phyloP scores from a whole-genome alignment of 345 rosid species.

The Rhizophora mangle region DNA sequence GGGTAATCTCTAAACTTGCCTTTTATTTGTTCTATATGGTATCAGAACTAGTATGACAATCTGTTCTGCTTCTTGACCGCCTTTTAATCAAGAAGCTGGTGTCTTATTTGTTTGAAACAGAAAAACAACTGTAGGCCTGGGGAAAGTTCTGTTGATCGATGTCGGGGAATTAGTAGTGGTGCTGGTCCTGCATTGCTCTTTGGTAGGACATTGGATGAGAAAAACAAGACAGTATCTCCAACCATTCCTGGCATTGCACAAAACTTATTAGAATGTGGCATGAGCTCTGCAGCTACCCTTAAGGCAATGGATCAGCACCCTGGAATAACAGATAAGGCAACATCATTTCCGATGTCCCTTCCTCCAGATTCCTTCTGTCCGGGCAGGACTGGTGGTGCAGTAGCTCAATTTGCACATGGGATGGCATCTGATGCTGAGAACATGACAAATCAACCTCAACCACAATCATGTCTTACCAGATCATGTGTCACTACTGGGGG shows the following conservation, averaged over 20 bases:
- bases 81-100: neutral
- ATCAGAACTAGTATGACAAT: neutral
- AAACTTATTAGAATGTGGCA: slow-evolving; percentile 38
- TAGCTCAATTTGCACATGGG: slow-evolving; percentile 37
- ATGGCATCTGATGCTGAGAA: slow-evolving; percentile 38
- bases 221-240: slow-evolving; percentile 39
- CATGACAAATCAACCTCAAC: slow-evolving; percentile 32
- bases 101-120: slow-evolving; percentile 34
- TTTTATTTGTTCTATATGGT: slow-evolving; percentile 3
- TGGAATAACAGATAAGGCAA: slow-evolving; percentile 32
- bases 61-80: neutral
- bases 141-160: slow-evolving; percentile 49
- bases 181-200: slow-evolving; percentile 39
- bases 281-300: slow-evolving; percentile 31
- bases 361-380: slow-evolving; percentile 50
- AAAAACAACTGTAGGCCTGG: slow-evolving; percentile 43
- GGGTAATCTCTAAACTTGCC: slow-evolving; percentile 47
- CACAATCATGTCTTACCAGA: slow-evolving; percentile 30
- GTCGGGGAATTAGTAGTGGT: slow-evolving; percentile 27
- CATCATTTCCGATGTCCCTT: slow-evolving; percentile 53
- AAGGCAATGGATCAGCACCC: slow-evolving; percentile 45
- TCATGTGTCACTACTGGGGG: slow-evolving; percentile 31
- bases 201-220: slow-evolving; percentile 57
- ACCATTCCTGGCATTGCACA: slow-evolving; percentile 37
- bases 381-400: slow-evolving; percentile 32